phyloP scores from a whole-genome alignment of 768 basidiomycete genomes.

The Lentinus tigrinus region DNA sequence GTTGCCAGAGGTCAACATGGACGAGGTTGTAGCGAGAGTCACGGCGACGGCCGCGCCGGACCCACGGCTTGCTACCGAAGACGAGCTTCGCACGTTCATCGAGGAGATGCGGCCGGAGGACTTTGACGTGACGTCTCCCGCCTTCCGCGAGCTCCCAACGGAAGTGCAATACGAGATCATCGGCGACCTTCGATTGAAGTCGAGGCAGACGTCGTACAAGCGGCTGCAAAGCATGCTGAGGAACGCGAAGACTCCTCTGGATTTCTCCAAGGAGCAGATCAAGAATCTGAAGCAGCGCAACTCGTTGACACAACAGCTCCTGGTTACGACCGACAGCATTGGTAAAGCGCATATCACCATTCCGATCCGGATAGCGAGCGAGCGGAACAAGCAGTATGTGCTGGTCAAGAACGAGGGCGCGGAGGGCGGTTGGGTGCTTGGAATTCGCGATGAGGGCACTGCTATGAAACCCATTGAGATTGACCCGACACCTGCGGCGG shows the following conservation, averaged over 20 bases:
- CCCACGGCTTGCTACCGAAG: conserved; percentile 93
- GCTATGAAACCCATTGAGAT: conserved; percentile 83
- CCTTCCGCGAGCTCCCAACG: conserved; percentile 89
- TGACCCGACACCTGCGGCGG: conserved; percentile 51
- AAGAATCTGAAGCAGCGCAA: conserved; percentile 87
- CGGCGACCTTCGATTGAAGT: conserved; percentile 91
- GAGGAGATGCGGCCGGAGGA: conserved; percentile 96
- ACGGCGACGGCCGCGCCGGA: conserved; percentile 69
- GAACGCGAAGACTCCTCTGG: conserved; percentile 76
- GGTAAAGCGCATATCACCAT: conserved; percentile 88
- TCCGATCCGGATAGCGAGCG: conserved; percentile 91
- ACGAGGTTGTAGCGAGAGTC: conserved; percentile 58
- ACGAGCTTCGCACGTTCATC: conserved; percentile 89
- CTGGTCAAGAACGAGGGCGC: conserved; percentile 87
- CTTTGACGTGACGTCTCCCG: conserved; percentile 87
- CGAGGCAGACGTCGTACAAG: conserved; percentile 89
- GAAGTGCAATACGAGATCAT: conserved; percentile 99
- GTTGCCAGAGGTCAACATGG: conserved; percentile 81
- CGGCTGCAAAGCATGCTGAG: conserved; percentile 90
- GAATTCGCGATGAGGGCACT: conserved; percentile 86
- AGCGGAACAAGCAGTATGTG: conserved; percentile 93
- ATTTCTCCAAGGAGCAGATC: conserved; percentile 97
- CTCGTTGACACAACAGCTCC: conserved; percentile 85
- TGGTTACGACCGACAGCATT: conserved; percentile 89
- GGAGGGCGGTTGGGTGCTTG: conserved; percentile 92